Evolutionary conservation across 805 yeast species (phyloP), one percentile per base, ranked within the genome.

Genomic region (Wickerhamiella parazyma): DNA sequence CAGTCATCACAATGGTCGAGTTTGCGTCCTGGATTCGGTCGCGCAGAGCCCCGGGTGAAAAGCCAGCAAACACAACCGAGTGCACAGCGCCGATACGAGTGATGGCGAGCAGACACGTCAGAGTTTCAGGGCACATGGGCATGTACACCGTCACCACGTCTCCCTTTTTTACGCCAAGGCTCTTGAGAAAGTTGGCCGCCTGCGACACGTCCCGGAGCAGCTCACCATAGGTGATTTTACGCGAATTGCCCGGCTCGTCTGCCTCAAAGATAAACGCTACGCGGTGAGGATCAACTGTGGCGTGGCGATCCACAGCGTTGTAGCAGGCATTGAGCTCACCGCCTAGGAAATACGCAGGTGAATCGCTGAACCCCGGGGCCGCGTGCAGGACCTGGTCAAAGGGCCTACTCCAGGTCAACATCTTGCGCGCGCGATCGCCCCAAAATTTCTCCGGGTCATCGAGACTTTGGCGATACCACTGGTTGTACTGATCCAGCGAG

Each of bases 11-110:
- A 34, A 79, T 72, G 57, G 72, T 77, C 35, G 84, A 78, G 53
- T 71, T 64, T 31, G 87, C 91, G 56, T 80, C 83, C 51, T 68
- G 70, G 56, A 80, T 76, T 53, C 89, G 71, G 61, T 80, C 89
- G 48, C 73, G 68, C 49, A 80, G 66, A 9, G 85, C 78, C 46
- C 78, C 78, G 33, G 84, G 71, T 7, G 81, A 74, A 62, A 82
- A 82, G 5, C 94, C 94, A 22, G 93, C 93, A 66, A 82, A 82
- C 25, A 82, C 79, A 29, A 81, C 91, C 2, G 89, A 79, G 61
- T 82, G 94, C 48, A 81, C 67, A 11, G 93, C 94, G 55, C 94
- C 93, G 49, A 82, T 67, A 63, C 94, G 71, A 34, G 75, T 72
- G 56, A 81, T 79, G 20, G 94, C 93, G 62, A 82, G 64, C 67